Base-by-base conservation (phyloP, 2,329 filamentous ascomycete genomes). In the Boeremia lycopersici region DNA sequence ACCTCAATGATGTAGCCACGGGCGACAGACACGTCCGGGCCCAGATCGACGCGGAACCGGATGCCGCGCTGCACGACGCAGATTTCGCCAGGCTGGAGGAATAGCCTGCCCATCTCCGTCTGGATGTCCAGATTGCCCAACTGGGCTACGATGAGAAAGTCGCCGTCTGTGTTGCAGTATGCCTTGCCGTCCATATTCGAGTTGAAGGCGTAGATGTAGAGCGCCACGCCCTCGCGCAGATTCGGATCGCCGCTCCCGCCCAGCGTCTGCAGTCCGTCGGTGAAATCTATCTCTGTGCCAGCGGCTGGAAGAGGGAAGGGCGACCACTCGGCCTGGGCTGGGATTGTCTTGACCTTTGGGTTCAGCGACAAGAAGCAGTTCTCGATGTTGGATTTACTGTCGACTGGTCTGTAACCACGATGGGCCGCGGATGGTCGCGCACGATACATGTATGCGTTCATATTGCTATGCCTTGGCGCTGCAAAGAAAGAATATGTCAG, bases 191-290 rank as follows among this genome's bases (percentile, higher is more conserved):
- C 66, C 81, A 83, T 83, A 43, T 69, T 76, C 1, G 68, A 64
- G 58, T 81, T 82, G 60, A 79, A 75, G 56, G 75, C 73, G 62
- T 82, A 83, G 30, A 82, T 73, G 60, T 82, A 80, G 1, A 79
- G 69, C 4, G 80, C 80, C 19, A 82, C 67, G 6, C 81, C 81
- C 50, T 82, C 79, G 49, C 74, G 72, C 26, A 80, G 71, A n/a
- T 78, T 82, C 5, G 81, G 77, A 36, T 83, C 80, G 8, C 81
- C 81, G 25, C 78, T 78, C 5, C 81, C 81, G 19, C 74, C 78
- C 8, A 83, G 68, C 2, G 81, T 81, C 62, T 80, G 78, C 11
- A 83, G 68, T 6, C 81, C 80, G 12, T 12, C 44, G 15, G 26
- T 28, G 12, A 47, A 47, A 15, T 47, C 44, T 2, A 39, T 28